Evolutionary conservation across 108 stramenopile genomes (phyloP).

Genomic region (Skeletonema tropicum): DNA sequence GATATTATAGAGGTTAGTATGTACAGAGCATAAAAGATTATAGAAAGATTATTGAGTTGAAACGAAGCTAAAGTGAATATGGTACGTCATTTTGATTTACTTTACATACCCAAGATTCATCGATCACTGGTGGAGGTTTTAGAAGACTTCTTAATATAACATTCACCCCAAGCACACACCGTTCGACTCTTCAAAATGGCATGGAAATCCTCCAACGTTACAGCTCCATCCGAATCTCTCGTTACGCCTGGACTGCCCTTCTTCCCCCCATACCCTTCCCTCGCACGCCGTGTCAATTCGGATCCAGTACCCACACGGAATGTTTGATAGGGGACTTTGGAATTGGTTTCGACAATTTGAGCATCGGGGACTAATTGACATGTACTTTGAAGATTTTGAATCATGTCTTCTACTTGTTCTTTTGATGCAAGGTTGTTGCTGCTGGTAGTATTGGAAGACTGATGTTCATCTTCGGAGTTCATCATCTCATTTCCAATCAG

Average conservation of each 20-base stretch:
- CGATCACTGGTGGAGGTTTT: slow-evolving; percentile 34
- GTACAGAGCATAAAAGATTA: not conserved
- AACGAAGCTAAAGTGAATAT: too few relatives aligned
- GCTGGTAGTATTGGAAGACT: not conserved
- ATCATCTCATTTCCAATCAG: not conserved
- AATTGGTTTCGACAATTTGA: slow-evolving; percentile 70
- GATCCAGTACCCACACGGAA: slow-evolving; percentile 62
- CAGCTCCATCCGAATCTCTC: slow-evolving; percentile 21
- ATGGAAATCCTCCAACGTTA: slow-evolving; percentile 48
- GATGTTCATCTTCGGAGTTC: not conserved
- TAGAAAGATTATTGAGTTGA: not conserved
- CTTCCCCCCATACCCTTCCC: slow-evolving; percentile 49
- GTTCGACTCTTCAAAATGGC: slow-evolving; percentile 67
- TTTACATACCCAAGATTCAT: not conserved
- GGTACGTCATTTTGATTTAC: too few relatives aligned
- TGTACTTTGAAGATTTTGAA: slow-evolving; percentile 77
- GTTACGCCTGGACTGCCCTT: slow-evolving; percentile 22
- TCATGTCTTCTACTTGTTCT: slow-evolving; percentile 55
- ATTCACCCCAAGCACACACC: slow-evolving; percentile 90
- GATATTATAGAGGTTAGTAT: not conserved
- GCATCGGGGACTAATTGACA: slow-evolving; percentile 80
- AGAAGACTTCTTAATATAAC: slow-evolving; percentile 63
- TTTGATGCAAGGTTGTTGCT: slow-evolving; percentile 44
- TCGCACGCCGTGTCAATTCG: slow-evolving; percentile 58
- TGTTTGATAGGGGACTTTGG: slow-evolving; percentile 71